Evolutionary conservation across 331 rosid genomes (phyloP).

Genomic region (Malus hybrid): DNA sequence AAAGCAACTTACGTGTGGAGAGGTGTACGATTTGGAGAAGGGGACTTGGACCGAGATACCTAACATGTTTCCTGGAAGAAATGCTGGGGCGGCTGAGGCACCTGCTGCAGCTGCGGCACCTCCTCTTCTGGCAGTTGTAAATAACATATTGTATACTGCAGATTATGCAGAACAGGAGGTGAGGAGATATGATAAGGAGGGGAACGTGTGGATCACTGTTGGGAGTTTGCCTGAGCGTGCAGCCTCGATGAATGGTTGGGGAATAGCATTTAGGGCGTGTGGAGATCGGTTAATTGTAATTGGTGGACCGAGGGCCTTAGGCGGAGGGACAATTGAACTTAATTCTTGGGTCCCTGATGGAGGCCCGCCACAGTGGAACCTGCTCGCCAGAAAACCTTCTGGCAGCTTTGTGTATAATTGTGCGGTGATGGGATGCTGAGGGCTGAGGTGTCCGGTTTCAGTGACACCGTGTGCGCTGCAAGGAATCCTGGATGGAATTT

Average conservation of each 20-base stretch:
- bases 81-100: slow-evolving; percentile 30
- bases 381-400: slow-evolving; percentile 29
- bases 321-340: slow-evolving; percentile 43
- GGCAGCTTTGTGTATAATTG: slow-evolving; percentile 70
- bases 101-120: slow-evolving; percentile 61
- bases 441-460: slow-evolving; percentile 32
- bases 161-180: slow-evolving; percentile 33
- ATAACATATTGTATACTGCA: slow-evolving; percentile 53
- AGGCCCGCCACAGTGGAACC: slow-evolving; percentile 37
- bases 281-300: slow-evolving; percentile 51
- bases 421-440: slow-evolving; percentile 83
- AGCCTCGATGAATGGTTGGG: slow-evolving; percentile 55
- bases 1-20: slow-evolving; percentile 43
- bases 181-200: slow-evolving; percentile 34
- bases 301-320: slow-evolving; percentile 38
- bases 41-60: slow-evolving; percentile 50
- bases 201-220: slow-evolving; percentile 35
- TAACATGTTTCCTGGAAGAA: slow-evolving; percentile 41
- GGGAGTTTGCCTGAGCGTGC: slow-evolving; percentile 54
- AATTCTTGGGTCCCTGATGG: slow-evolving; percentile 40
- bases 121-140: slow-evolving; percentile 71
- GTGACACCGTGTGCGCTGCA: slow-evolving; percentile 6
- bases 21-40: slow-evolving; percentile 48
- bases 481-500: slow-evolving; percentile 27
- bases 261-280: slow-evolving; percentile 63